phyloP scores from a whole-genome alignment of 495 filamentous ascomycete species.

The Daldinia grandis region DNA sequence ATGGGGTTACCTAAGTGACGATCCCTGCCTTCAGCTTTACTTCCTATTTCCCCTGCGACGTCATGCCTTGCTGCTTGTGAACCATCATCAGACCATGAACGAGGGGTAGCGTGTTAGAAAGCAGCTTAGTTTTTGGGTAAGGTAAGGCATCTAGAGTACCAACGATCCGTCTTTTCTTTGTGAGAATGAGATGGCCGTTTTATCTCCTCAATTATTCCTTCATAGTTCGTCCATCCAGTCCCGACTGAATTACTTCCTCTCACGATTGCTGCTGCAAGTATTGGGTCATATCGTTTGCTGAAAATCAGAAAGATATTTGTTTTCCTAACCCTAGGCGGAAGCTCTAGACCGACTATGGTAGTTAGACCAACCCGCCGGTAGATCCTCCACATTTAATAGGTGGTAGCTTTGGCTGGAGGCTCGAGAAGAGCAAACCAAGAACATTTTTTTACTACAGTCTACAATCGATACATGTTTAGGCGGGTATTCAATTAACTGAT shows the following conservation, averaged over 20 bases:
- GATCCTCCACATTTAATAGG: slow-evolving; percentile 20
- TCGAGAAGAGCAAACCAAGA: background rate
- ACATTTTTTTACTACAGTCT: background rate
- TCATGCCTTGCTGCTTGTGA: slow-evolving; percentile 33
- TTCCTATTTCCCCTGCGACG: slow-evolving; percentile 23
- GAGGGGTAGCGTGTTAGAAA: slow-evolving; percentile 27
- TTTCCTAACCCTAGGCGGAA: background rate
- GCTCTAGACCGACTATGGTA: slow-evolving; percentile 30
- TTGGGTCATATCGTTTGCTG: background rate
- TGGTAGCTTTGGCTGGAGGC: background rate
- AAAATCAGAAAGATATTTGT: background rate
- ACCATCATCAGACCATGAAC: slow-evolving; percentile 32
- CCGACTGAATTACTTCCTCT: background rate
- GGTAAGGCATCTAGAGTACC: slow-evolving; percentile 9
- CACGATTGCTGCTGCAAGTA: background rate
- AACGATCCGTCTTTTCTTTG: slow-evolving; percentile 27
- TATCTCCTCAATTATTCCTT: slow-evolving; percentile 21
- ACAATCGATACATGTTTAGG: background rate
- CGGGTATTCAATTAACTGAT: background rate
- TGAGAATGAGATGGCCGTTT: slow-evolving; percentile 12
- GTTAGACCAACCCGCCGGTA: slow-evolving; percentile 4
- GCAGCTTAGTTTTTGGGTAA: slow-evolving; percentile 9
- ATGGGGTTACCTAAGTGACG: slow-evolving; percentile 7
- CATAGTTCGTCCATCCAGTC: slow-evolving; percentile 17
- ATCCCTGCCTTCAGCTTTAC: slow-evolving; percentile 28